Percentiles rank a stretch among this genome's conserved stretches.
These are phyloP conservation scores for Erythrophleum fordii DNA, from an alignment of 306 rosid species.

Conservation along the genomic window DNA sequence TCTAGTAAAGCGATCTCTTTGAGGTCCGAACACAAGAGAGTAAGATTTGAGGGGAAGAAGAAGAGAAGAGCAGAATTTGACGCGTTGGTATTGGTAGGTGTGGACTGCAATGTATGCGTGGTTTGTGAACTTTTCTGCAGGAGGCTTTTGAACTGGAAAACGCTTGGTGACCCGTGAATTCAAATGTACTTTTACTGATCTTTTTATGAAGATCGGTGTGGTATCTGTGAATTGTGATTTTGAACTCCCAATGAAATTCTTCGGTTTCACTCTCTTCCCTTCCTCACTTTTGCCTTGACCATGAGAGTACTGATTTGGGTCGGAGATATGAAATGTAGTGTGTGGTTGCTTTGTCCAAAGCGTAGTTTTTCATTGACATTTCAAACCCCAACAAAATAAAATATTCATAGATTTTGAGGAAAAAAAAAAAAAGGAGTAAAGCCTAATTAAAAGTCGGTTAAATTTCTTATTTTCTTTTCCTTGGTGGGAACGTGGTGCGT, in stretches of 20 bases:
- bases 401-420: no score
- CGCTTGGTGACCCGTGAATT: constrained; percentile 57
- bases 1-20: background rate
- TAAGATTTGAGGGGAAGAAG: constrained; percentile 1
- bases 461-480: background rate
- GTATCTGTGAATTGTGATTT: constrained; percentile 33
- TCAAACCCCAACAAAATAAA: background rate
- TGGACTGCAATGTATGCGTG: background rate
- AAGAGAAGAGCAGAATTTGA: background rate
- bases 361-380: background rate
- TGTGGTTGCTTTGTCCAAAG: background rate
- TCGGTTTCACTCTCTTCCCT: background rate
- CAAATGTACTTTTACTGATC: constrained; percentile 25
- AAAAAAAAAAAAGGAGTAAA: background rate
- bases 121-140: constrained; percentile 10
- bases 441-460: background rate
- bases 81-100: constrained; percentile 6
- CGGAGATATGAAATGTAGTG: background rate
- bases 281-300: background rate
- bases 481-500: background rate
- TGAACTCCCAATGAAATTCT: background rate
- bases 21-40: constrained; percentile 41
- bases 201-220: constrained; percentile 45
- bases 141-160: constrained; percentile 48
- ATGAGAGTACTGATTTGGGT: background rate